Percentiles rank a stretch among this genome's conserved stretches.
Conservation (phyloP, 2,329 filamentous ascomycete genomes). For the Tolypocladium sp. region DNA sequence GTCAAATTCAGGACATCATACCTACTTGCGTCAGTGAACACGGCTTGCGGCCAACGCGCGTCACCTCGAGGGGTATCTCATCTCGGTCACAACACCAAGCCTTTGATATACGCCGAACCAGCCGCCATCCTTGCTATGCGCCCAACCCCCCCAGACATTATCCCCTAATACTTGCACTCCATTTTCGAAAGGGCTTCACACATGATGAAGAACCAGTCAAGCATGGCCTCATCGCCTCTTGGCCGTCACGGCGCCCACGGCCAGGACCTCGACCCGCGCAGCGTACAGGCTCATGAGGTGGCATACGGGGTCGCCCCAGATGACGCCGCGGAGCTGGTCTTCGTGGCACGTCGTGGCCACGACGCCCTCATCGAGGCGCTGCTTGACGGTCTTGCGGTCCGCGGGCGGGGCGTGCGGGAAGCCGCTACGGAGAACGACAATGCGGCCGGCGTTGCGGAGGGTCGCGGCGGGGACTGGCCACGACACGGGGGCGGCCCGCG, state of each 20-base stretch:
- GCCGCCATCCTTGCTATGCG: too few relatives aligned
- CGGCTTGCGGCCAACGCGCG: background rate
- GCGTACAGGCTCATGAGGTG: slow-evolving; percentile 76
- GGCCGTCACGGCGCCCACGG: slow-evolving; percentile 43
- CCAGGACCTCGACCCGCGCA: slow-evolving; percentile 60
- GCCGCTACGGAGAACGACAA: slow-evolving; percentile 56
- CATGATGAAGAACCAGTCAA: background rate
- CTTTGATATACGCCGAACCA: too few relatives aligned
- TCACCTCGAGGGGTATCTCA: background rate
- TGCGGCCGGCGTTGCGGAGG: slow-evolving; percentile 60
- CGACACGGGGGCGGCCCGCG: slow-evolving; percentile 19
- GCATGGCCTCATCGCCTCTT: background rate
- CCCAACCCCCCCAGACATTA: too few relatives aligned
- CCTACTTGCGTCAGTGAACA: background rate
- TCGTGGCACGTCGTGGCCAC: slow-evolving; percentile 62
- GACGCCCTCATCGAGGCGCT: slow-evolving; percentile 48
- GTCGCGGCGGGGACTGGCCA: slow-evolving; percentile 61
- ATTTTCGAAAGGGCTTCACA: background rate
- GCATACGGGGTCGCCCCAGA: slow-evolving; percentile 76
- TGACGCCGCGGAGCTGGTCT: slow-evolving; percentile 55
- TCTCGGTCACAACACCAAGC: background rate
- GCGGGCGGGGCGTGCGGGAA: slow-evolving; percentile 25
- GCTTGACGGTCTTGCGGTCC: slow-evolving; percentile 38
- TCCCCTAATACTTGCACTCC: too few relatives aligned
- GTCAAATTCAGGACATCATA: background rate